Conservation (phyloP, 2,329 filamentous ascomycete genomes). For the Exophiala spinifera region DNA sequence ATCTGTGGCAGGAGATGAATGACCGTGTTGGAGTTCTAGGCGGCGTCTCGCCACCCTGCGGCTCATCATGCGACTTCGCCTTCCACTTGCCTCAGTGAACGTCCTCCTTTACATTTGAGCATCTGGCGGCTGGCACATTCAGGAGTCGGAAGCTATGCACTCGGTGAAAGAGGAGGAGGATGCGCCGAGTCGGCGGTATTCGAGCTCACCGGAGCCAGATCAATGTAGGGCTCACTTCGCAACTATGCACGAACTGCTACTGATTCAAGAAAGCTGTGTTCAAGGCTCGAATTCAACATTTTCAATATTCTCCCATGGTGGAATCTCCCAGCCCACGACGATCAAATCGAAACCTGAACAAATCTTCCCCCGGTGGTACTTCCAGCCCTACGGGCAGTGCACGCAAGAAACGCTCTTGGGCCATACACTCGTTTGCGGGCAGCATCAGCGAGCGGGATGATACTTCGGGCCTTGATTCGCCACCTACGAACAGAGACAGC, state of each 20-base stretch:
- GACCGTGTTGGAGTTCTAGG: too few species aligned
- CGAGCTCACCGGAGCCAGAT: neutral
- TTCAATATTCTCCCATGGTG: constrained; percentile 12
- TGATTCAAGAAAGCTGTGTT: constrained; percentile 7
- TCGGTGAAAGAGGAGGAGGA: neutral
- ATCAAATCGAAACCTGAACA: constrained; percentile 9
- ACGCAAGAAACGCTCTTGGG: constrained; percentile 9
- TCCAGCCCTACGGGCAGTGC: constrained; percentile 6
- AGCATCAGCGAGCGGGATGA: neutral
- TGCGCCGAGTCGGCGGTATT: neutral
- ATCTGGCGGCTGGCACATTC: too few species aligned
- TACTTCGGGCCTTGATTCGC: neutral
- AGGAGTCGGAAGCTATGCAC: too few species aligned
- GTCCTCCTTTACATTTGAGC: too few species aligned
- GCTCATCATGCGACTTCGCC: neutral
- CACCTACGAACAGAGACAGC: neutral
- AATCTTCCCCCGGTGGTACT: neutral
- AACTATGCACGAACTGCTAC: neutral
- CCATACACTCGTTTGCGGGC: neutral
- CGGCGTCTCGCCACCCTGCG: neutral
- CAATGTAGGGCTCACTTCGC: neutral
- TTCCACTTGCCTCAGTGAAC: neutral
- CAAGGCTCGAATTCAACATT: constrained; percentile 20
- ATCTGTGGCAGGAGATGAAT: too few species aligned
- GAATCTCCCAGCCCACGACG: constrained; percentile 4